These are phyloP conservation scores for Microsporum audouinii DNA, from an alignment of 2,329 filamentous ascomycete species.

Conservation along the genomic window DNA sequence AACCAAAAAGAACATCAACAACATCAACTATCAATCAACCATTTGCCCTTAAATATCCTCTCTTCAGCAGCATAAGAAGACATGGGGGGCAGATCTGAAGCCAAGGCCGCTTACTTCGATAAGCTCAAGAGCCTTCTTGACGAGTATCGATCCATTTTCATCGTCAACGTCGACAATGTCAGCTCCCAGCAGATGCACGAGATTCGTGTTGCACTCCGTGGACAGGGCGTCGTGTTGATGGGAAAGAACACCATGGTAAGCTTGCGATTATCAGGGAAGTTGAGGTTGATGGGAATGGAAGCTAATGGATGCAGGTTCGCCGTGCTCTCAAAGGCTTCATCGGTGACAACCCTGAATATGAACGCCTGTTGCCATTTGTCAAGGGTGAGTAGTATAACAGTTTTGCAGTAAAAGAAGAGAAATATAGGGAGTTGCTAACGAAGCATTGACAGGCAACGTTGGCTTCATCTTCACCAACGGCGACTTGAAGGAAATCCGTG, in stretches of 20 bases:
- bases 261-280: constrained; percentile 9
- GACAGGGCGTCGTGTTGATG: constrained; percentile 92
- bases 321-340: constrained; percentile 96
- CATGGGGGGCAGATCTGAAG: constrained; percentile 94
- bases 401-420: not conserved
- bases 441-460: constrained; percentile 58
- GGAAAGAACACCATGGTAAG: constrained; percentile 99
- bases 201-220: constrained; percentile 85
- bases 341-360: constrained; percentile 84
- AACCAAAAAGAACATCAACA: not conserved
- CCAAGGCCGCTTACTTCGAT: constrained; percentile 97
- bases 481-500: constrained; percentile 83
- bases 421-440: not conserved
- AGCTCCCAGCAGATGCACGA: constrained; percentile 99
- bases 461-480: constrained; percentile 99
- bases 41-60: constrained; percentile 97
- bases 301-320: constrained; percentile 53
- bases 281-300: constrained; percentile 3
- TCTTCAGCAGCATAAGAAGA: constrained; percentile 84
- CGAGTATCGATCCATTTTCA: constrained; percentile 95
- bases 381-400: constrained; percentile 46
- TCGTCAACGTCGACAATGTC: constrained; percentile 98
- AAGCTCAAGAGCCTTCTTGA: constrained; percentile 97
- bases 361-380: constrained; percentile 91
- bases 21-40: not conserved